These are phyloP conservation scores for Phaffia rhodozyma DNA, from an alignment of 1,284 basidiomycete species.

Conservation along the genomic window DNA sequence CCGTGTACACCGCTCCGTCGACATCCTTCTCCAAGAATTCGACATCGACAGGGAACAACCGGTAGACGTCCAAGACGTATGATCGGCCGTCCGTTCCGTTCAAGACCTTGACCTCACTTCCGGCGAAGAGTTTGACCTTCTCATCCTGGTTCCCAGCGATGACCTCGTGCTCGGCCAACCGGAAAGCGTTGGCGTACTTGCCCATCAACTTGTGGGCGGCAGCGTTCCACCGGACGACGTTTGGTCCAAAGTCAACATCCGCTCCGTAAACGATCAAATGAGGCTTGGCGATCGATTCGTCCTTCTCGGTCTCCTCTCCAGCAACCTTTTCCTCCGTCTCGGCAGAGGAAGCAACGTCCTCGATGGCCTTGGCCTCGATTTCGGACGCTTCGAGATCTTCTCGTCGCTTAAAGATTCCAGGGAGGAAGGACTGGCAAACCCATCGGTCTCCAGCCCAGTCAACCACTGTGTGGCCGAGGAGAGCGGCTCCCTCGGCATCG, in stretches of 20 bases:
- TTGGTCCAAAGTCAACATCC: constrained; percentile 41
- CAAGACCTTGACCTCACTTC: constrained; percentile 46
- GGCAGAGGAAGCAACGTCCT: constrained; percentile 22
- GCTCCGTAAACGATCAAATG: constrained; percentile 45
- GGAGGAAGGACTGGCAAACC: constrained; percentile 46
- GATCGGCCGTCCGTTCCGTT: constrained; percentile 44
- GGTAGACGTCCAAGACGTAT: constrained; percentile 45
- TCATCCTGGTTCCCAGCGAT: constrained; percentile 32
- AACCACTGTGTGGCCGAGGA: constrained; percentile 52
- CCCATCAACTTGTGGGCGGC: constrained; percentile 43
- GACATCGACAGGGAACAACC: constrained; percentile 43
- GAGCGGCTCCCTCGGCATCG: constrained; percentile 63
- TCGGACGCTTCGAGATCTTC: constrained; percentile 33
- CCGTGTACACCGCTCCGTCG: constrained; percentile 35
- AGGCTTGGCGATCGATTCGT: constrained; percentile 30
- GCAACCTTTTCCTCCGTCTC: constrained; percentile 11
- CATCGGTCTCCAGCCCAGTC: constrained; percentile 48
- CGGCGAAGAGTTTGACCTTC: constrained; percentile 41
- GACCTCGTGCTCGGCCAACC: constrained; percentile 42
- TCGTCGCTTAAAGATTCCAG: constrained; percentile 43
- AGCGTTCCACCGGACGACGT: constrained; percentile 36
- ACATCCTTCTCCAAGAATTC: constrained; percentile 44
- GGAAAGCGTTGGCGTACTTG: constrained; percentile 40
- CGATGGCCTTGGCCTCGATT: constrained; percentile 24
- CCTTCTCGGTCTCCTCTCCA: constrained; percentile 15